These are phyloP conservation scores for Purshia tridentata DNA, from an alignment of 306 rosid species.

Conservation along the genomic window DNA sequence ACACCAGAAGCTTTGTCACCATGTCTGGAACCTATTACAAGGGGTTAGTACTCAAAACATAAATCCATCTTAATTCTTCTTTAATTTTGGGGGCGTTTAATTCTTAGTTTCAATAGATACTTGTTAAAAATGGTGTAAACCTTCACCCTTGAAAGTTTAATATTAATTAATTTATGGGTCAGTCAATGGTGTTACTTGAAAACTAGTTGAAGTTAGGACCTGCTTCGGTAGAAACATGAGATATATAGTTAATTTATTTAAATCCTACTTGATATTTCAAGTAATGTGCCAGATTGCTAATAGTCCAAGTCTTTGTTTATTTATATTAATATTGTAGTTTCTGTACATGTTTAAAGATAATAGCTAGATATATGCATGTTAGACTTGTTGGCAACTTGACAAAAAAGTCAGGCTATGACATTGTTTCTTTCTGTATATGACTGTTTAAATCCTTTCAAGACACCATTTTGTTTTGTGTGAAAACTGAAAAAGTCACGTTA, in stretches of 20 bases:
- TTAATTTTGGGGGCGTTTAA: neutral
- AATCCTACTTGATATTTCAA: neutral
- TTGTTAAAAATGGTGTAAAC: neutral
- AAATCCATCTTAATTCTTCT: neutral
- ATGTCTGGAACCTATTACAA: constrained; percentile 61
- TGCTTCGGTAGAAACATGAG: neutral
- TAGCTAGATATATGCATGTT: neutral
- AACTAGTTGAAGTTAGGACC: neutral
- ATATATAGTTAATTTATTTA: neutral
- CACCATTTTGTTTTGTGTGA: neutral
- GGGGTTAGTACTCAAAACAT: constrained; percentile 33
- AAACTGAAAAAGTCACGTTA: neutral
- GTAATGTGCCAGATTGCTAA: neutral
- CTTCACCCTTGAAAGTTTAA: neutral
- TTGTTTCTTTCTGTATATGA: neutral
- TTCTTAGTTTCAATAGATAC: neutral
- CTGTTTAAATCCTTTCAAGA: neutral
- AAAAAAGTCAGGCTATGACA: no score
- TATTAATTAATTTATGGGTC: neutral
- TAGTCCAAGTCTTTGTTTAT: neutral
- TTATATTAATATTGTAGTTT: neutral
- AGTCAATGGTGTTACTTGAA: constrained; percentile 18
- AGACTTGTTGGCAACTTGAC: neutral
- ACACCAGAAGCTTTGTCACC: constrained; percentile 32
- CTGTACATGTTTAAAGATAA: neutral